These are phyloP conservation scores for Venturia effusa DNA, from an alignment of 2,329 filamentous ascomycete species.

Conservation along the genomic window DNA sequence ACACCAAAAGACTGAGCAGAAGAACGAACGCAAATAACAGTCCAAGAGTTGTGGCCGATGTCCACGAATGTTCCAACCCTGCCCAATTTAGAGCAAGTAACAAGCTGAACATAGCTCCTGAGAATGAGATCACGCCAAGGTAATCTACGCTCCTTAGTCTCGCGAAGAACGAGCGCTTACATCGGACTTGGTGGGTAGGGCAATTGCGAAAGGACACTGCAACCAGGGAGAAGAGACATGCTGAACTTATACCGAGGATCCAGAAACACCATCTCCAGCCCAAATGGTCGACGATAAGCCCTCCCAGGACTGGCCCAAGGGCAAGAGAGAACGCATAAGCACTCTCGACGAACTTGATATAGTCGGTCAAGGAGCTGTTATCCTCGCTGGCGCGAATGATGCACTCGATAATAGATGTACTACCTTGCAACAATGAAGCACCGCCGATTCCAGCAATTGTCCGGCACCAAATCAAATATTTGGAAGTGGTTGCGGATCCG, in stretches of 20 bases:
- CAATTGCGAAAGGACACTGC: constrained; percentile 17
- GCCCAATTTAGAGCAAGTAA: constrained; percentile 7
- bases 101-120: constrained; percentile 6
- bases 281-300: constrained; percentile 34
- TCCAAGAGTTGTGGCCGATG: not conserved
- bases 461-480: not conserved
- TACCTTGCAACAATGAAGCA: not conserved
- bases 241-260: constrained; percentile 35
- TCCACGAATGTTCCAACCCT: not conserved
- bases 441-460: not conserved
- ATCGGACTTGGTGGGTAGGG: not conserved
- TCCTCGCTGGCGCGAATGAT: not conserved
- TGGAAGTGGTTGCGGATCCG: not conserved
- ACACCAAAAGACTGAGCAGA: not conserved
- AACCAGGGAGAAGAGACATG: constrained; percentile 44
- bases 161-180: not conserved
- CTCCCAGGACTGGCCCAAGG: constrained; percentile 42
- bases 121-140: constrained; percentile 10
- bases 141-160: not conserved
- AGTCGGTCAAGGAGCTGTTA: not conserved
- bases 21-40: not conserved
- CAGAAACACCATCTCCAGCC: constrained; percentile 41
- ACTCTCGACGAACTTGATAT: constrained; percentile 14
- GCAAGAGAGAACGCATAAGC: constrained; percentile 45
- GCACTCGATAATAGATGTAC: not conserved